phyloP scores from a whole-genome alignment of 2,329 filamentous ascomycete genomes.

The Calonectria pseudoturangicola region DNA sequence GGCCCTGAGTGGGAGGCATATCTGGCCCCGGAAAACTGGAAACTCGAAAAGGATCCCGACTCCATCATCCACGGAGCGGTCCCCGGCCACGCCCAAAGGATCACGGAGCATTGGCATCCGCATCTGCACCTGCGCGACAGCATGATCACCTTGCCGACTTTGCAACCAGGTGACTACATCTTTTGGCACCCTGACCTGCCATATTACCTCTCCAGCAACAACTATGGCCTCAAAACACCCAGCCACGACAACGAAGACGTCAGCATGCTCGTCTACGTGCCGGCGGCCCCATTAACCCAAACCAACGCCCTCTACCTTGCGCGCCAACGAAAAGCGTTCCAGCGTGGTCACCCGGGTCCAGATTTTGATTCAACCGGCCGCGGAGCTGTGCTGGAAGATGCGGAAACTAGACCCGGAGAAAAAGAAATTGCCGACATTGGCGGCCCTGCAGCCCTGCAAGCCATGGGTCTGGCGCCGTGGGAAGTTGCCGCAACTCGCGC shows the following conservation, averaged over 20 bases:
- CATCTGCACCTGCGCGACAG: conserved; percentile 72
- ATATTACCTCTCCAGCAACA: conserved; percentile 71
- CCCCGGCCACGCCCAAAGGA: conserved; percentile 74
- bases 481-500: conserved; percentile 60
- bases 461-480: conserved; percentile 76
- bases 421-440: conserved; percentile 71
- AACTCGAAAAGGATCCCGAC: conserved; percentile 68
- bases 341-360: conserved; percentile 71
- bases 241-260: conserved; percentile 56
- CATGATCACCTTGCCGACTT: conserved; percentile 72
- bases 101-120: conserved; percentile 75
- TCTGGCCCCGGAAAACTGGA: conserved; percentile 67
- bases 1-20: conserved; percentile 70
- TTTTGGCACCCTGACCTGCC: conserved; percentile 76
- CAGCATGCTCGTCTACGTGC: conserved; percentile 73
- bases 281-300: conserved; percentile 74
- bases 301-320: conserved; percentile 75
- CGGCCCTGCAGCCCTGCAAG: conserved; percentile 69
- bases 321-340: conserved; percentile 74
- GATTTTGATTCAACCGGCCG: conserved; percentile 74
- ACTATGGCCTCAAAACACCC: conserved; percentile 56
- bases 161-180: conserved; percentile 75
- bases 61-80: conserved; percentile 76
- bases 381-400: conserved; percentile 69
- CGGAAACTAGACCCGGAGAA: conserved; percentile 68